Percentiles rank a stretch among this genome's conserved stretches.
Conservation (phyloP, 2,329 filamentous ascomycete species). For the Trichoderma sp. region DNA sequence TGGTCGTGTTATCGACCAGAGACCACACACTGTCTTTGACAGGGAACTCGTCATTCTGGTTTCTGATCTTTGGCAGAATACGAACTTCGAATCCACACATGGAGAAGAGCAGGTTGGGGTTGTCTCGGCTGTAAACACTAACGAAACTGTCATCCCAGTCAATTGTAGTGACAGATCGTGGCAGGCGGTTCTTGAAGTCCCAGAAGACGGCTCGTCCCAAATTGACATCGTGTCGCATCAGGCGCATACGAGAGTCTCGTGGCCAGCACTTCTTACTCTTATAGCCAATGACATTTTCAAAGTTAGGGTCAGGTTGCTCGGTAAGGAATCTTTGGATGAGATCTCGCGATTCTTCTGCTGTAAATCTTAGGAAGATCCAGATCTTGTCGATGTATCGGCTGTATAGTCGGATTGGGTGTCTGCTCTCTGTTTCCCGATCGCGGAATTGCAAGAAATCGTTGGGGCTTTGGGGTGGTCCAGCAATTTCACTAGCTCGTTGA, state of each 20-base stretch:
- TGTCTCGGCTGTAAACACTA: constrained; percentile 96
- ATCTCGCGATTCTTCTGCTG: constrained; percentile 89
- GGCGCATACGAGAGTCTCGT: constrained; percentile 90
- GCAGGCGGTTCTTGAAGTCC: constrained; percentile 96
- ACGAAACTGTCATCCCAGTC: constrained; percentile 99
- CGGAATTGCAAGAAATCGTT: constrained; percentile 98
- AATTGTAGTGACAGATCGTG: constrained; percentile 91
- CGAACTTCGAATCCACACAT: constrained; percentile 98
- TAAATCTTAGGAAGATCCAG: constrained; percentile 95
- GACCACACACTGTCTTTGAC: constrained; percentile 99
- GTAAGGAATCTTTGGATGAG: constrained; percentile 97
- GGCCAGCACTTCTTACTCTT: constrained; percentile 99
- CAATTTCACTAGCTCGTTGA: constrained; percentile 96
- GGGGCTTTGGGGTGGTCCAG: constrained; percentile 85
- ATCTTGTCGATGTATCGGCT: constrained; percentile 97
- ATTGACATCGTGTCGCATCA: constrained; percentile 99
- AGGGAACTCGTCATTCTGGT: constrained; percentile 92
- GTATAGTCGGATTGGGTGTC: constrained; percentile 96
- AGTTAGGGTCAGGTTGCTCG: constrained; percentile 97
- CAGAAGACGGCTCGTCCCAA: constrained; percentile 96
- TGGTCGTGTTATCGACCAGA: constrained; percentile 90
- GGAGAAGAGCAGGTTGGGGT: constrained; percentile 93
- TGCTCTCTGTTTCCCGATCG: constrained; percentile 85
- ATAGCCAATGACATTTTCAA: constrained; percentile 98
- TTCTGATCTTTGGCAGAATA: constrained; percentile 91